These are phyloP conservation scores for Fusarium mangiferae DNA, from an alignment of 2,329 filamentous ascomycete genomes.

Conservation along the genomic window DNA sequence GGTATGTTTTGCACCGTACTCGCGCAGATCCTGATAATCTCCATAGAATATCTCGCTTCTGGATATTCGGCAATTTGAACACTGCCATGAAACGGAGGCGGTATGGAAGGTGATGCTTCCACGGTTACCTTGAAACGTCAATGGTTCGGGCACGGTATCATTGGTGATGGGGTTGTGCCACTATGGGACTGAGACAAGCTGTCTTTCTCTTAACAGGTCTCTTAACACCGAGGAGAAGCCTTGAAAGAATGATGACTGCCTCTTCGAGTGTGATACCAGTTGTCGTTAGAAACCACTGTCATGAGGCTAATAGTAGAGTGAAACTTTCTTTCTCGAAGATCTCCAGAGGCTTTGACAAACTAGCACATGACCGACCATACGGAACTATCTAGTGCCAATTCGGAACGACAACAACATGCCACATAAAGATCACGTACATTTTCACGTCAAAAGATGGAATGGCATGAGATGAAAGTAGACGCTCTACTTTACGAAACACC, in stretches of 20 bases:
- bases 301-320: background rate
- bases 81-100: background rate
- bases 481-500: background rate
- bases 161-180: background rate
- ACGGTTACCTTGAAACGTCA: background rate
- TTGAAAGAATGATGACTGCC: background rate
- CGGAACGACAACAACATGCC: background rate
- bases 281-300: background rate
- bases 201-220: background rate
- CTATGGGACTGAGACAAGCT: background rate
- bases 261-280: background rate
- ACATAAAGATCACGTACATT: background rate
- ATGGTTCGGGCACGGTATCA: background rate
- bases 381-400: background rate
- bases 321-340: background rate
- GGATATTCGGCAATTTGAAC: background rate
- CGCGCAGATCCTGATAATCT: background rate
- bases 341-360: background rate
- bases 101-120: background rate
- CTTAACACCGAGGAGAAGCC: background rate
- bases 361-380: background rate
- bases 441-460: background rate
- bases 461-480: no score
- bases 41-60: background rate
- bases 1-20: background rate